phyloP scores from a whole-genome alignment of 176 grass and related monocot species.

The Oryza glaberrima region DNA sequence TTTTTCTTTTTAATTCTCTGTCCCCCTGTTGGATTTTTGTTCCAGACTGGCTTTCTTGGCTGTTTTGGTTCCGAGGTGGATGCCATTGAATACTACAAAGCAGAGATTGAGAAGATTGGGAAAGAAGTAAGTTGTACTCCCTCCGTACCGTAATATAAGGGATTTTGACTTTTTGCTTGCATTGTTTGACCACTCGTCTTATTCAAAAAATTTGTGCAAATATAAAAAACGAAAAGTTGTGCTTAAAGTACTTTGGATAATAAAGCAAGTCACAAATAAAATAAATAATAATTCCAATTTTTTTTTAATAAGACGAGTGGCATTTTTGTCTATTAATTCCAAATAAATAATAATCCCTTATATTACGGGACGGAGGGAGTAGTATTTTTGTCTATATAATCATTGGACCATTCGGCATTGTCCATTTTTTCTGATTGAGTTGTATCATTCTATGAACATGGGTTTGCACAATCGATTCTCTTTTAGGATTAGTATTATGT shows the following conservation, averaged over 20 bases:
- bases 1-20: conserved; percentile 45
- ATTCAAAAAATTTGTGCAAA: too few species aligned
- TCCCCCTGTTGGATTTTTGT: conserved; percentile 19
- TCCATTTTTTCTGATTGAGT: neutral
- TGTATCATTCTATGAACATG: neutral
- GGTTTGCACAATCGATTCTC: neutral
- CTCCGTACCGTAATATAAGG: too few species aligned
- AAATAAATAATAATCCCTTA: too few species aligned
- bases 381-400: neutral
- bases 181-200: too few species aligned
- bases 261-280: too few species aligned
- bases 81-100: conserved; percentile 92
- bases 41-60: conserved; percentile 91
- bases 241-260: too few species aligned
- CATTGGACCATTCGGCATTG: neutral
- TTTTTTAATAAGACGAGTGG: too few species aligned
- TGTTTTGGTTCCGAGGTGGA: conserved; percentile 83
- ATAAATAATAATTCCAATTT: too few species aligned
- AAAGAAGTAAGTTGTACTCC: conserved; percentile 68
- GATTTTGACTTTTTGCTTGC: too few species aligned
- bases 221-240: too few species aligned
- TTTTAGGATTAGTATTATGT: neutral
- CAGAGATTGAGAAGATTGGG: conserved; percentile 79
- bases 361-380: too few species aligned
- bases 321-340: too few species aligned